phyloP scores from a whole-genome alignment of 768 basidiomycete genomes.

The Pluteus cervinus region DNA sequence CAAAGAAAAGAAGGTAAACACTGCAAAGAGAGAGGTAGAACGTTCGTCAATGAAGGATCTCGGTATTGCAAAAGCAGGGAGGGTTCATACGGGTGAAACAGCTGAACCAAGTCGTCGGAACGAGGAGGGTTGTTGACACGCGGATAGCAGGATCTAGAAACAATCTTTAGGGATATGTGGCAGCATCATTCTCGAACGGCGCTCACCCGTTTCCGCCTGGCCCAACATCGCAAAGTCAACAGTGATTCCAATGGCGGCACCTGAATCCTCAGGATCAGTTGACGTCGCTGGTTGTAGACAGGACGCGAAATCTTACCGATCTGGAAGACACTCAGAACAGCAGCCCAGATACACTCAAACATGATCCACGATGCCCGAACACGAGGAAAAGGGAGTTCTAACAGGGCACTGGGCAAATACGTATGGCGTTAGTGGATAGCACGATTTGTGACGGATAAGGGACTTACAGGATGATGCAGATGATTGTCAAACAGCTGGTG shows the following conservation, averaged over 20 bases:
- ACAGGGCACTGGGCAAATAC: constrained; percentile 25
- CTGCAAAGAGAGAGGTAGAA: constrained; percentile 22
- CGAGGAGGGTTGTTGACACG: constrained; percentile 40
- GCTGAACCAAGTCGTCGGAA: constrained; percentile 42
- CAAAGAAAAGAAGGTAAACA: constrained; percentile 48
- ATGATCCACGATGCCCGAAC: constrained; percentile 35
- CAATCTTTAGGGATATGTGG: too few species aligned
- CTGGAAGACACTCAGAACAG: constrained; percentile 40
- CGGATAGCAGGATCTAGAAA: constrained; percentile 37
- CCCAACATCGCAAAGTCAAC: too few species aligned
- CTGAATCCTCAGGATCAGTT: too few species aligned
- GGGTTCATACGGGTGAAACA: constrained; percentile 37
- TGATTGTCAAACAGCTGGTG: constrained; percentile 33
- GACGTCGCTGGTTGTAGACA: not conserved
- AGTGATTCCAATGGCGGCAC: not conserved
- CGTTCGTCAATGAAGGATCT: not conserved
- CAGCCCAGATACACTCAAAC: constrained; percentile 55
- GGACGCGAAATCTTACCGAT: constrained; percentile 39
- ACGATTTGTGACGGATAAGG: not conserved
- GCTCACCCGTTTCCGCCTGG: too few species aligned
- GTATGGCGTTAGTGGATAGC: too few species aligned
- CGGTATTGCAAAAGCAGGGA: not conserved
- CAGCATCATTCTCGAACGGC: too few species aligned
- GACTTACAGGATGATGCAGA: constrained; percentile 30
- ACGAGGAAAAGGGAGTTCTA: constrained; percentile 28